These are phyloP conservation scores for Lyophyllum atratum DNA, from an alignment of 768 basidiomycete species.

Conservation along the genomic window DNA sequence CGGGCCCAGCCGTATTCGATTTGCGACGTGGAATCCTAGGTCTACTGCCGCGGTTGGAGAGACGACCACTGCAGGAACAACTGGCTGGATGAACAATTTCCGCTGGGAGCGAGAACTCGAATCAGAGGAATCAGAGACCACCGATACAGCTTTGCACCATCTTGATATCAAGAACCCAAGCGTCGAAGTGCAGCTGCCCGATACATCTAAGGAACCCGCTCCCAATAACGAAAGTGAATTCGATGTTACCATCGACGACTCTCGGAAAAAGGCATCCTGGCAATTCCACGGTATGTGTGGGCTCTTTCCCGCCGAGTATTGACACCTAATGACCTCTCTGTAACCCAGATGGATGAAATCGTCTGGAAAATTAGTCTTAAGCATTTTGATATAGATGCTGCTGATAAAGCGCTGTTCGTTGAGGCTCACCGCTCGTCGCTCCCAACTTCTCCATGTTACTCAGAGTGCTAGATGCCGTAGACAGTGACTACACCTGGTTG, in stretches of 20 bases:
- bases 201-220: not conserved
- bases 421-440: not conserved
- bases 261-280: not conserved
- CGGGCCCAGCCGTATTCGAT: slow-evolving; percentile 5
- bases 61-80: not conserved
- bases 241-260: not conserved
- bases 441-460: too few relatives aligned
- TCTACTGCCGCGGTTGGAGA: not conserved
- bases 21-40: slow-evolving; percentile 7
- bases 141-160: not conserved
- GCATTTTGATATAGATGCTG: too few relatives aligned
- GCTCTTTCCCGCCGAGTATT: not conserved
- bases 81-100: slow-evolving; percentile 11
- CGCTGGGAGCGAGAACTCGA: slow-evolving; percentile 14
- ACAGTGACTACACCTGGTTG: too few relatives aligned
- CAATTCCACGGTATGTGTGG: slow-evolving; percentile 1
- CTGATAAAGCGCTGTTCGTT: not conserved
- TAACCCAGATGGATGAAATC: not conserved
- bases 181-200: slow-evolving; percentile 8
- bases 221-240: not conserved
- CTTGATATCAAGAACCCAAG: not conserved
- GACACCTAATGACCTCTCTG: not conserved
- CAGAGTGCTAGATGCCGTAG: too few relatives aligned
- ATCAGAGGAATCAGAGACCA: not conserved
- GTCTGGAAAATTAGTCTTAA: too few relatives aligned